Evolutionary conservation across 768 basidiomycete species (phyloP), one percentile per base, ranked within the genome.

Genomic region (Trametes punicea): DNA sequence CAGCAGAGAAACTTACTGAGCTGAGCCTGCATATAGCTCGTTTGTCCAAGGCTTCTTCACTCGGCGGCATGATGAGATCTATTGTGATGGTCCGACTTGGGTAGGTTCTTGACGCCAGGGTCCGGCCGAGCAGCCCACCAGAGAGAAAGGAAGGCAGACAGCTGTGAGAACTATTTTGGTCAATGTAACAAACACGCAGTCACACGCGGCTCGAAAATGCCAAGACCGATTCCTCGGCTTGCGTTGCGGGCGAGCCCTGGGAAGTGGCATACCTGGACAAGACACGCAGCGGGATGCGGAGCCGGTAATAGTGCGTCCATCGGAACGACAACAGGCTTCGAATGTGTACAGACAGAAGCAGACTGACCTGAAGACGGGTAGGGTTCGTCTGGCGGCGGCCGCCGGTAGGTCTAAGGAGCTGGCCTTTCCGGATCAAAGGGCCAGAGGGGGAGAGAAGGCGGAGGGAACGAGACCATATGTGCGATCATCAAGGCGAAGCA

Each of bases 121-220:
- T 59, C 57, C 57, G 57, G 41, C 52, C 57, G 52, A 39, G 42
- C 13, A n/a, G 45, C 42, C 46, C 51, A 39, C 16, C 34, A 38
- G 18, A 23, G 30, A 20, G 23, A 33, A 4, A 36, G 42, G 16
- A 11, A 33, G 39, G 23, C 16, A 46, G 42, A 50, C 57, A 50
- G 21, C 33, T 59, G 57, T 54, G 57, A 50, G 57, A 59, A 59
- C 33, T 45, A 46, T 40, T 51, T 50, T 39, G 39, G 45, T 41
- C 47, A 49, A 59, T 8, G 23, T 15, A 27, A 54, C 51, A 51
- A 45, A 45, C 30, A 47, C 13, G 27, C 51, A 56, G 23, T 29
- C 38, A 18, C 23, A 36, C 36, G 18, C 23, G 26, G 31, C 30
- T 29, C 20, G 36, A 33, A 29, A 25, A 25, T 39, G 48, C 48